Evolutionary conservation across 768 basidiomycete genomes (phyloP).

Genomic region (Zangia roseola): DNA sequence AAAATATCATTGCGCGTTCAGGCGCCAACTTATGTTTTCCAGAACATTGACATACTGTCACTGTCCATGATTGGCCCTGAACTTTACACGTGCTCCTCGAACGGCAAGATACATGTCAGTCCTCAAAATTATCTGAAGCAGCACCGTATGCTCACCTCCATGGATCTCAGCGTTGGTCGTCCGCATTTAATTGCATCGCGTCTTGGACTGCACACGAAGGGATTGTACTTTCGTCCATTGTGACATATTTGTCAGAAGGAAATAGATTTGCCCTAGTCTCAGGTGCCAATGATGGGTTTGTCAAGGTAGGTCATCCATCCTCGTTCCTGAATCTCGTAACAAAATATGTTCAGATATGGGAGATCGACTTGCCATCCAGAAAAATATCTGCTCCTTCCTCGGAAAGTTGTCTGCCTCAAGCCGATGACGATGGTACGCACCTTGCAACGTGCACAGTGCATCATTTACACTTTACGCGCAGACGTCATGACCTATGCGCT

Average conservation of each 20-base stretch:
- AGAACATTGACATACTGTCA: slow-evolving; percentile 82
- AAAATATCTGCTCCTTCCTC: not conserved
- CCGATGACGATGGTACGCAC: slow-evolving; percentile 22
- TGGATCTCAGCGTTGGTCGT: slow-evolving; percentile 65
- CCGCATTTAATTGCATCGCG: slow-evolving; percentile 80
- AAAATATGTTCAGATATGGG: slow-evolving; percentile 49
- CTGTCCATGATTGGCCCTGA: slow-evolving; percentile 68
- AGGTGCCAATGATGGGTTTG: slow-evolving; percentile 81
- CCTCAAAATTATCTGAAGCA: not conserved
- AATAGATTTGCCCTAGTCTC: slow-evolving; percentile 52
- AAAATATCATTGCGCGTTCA: not conserved
- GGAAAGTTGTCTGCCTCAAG: slow-evolving; percentile 1
- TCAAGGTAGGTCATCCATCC: slow-evolving; percentile 59
- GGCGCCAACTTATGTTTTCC: not conserved
- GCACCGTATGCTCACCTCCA: not conserved
- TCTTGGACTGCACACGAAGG: slow-evolving; percentile 82
- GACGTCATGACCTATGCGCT: slow-evolving; percentile 79
- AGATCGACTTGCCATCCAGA: slow-evolving; percentile 34
- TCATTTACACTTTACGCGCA: slow-evolving; percentile 19
- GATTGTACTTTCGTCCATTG: slow-evolving; percentile 77
- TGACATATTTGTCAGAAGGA: slow-evolving; percentile 39
- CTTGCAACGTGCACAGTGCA: not conserved
- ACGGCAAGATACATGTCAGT: slow-evolving; percentile 68
- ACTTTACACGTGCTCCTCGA: slow-evolving; percentile 63
- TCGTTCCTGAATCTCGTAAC: not conserved